Evolutionary conservation across 2,329 filamentous ascomycete species (phyloP).

Genomic region (Chaetomiaceae sp.): DNA sequence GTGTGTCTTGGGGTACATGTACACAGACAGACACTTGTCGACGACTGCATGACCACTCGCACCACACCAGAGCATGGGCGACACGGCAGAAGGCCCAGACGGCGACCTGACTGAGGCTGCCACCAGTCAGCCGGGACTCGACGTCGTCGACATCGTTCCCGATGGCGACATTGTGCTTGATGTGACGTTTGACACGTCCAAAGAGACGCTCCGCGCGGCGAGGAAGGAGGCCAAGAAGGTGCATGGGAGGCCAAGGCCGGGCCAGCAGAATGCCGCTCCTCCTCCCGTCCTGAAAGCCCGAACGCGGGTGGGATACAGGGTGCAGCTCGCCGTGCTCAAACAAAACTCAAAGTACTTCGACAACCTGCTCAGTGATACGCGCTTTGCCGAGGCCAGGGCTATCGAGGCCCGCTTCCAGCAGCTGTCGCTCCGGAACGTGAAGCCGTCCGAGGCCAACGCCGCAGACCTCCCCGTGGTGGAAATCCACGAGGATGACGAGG

Average conservation of each 20-base stretch:
- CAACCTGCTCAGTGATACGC: constrained; percentile 57
- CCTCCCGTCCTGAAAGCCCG: constrained; percentile 30
- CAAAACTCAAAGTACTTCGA: constrained; percentile 65
- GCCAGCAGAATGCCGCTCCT: constrained; percentile 16
- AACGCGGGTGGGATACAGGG: constrained; percentile 51
- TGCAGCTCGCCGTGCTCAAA: constrained; percentile 52
- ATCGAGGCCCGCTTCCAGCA: constrained; percentile 48
- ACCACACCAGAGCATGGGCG: constrained; percentile 19
- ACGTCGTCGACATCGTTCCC: constrained; percentile 47
- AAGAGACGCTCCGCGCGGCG: constrained; percentile 43
- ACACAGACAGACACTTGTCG: background rate
- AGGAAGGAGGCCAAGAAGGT: constrained; percentile 39
- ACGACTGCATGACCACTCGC: constrained; percentile 3
- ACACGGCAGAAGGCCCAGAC: constrained; percentile 21
- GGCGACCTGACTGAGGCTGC: constrained; percentile 13
- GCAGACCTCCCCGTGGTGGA: constrained; percentile 56
- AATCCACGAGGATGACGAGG: constrained; percentile 65
- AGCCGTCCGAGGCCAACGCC: constrained; percentile 41
- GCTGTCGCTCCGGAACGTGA: constrained; percentile 44
- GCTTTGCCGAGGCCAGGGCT: constrained; percentile 58
- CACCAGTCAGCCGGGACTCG: constrained; percentile 12
- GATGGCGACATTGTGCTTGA: constrained; percentile 62
- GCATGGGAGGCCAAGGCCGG: constrained; percentile 27
- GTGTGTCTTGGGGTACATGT: too few relatives aligned
- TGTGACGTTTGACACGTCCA: constrained; percentile 59